Conservation (phyloP, 2,329 filamentous ascomycete species). For the Corynespora cassiicola region DNA sequence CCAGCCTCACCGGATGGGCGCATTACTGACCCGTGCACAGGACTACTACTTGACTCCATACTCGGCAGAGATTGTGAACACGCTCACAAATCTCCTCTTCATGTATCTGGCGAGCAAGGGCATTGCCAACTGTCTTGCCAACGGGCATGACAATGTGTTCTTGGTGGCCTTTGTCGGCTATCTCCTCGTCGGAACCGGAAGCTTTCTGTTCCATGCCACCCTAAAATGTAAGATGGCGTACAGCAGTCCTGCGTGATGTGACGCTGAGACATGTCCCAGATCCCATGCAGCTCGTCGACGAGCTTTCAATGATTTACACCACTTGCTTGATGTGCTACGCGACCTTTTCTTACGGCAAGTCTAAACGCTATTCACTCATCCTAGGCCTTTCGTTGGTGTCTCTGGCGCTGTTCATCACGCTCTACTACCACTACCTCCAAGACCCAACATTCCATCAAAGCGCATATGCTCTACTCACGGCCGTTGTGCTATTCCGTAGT, state of each 20-base stretch:
- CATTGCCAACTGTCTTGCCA: slow-evolving; percentile 72
- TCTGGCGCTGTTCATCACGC: slow-evolving; percentile 70
- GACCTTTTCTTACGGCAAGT: slow-evolving; percentile 74
- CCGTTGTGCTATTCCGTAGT: slow-evolving; percentile 72
- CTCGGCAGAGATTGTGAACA: slow-evolving; percentile 79
- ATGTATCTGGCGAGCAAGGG: slow-evolving; percentile 79
- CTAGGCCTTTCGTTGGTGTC: slow-evolving; percentile 64
- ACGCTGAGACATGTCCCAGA: slow-evolving; percentile 53
- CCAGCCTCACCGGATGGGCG: too few species aligned
- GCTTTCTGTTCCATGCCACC: slow-evolving; percentile 69
- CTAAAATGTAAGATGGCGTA: slow-evolving; percentile 58
- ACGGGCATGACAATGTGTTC: slow-evolving; percentile 80
- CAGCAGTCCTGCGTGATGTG: too few species aligned
- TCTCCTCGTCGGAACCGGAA: slow-evolving; percentile 66
- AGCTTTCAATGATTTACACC: slow-evolving; percentile 76
- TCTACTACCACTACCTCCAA: slow-evolving; percentile 82
- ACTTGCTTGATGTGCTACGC: slow-evolving; percentile 73
- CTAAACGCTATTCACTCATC: slow-evolving; percentile 56
- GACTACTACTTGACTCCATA: slow-evolving; percentile 79
- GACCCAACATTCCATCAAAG: slow-evolving; percentile 84
- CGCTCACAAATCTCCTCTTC: slow-evolving; percentile 83
- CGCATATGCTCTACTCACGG: slow-evolving; percentile 76
- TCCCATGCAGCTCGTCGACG: slow-evolving; percentile 74
- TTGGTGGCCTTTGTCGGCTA: slow-evolving; percentile 69
- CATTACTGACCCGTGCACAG: slow-evolving; percentile 47